Evolutionary conservation across 768 basidiomycete species (phyloP), one percentile per base, ranked within the genome.

Genomic region (Tricholomella constricta): DNA sequence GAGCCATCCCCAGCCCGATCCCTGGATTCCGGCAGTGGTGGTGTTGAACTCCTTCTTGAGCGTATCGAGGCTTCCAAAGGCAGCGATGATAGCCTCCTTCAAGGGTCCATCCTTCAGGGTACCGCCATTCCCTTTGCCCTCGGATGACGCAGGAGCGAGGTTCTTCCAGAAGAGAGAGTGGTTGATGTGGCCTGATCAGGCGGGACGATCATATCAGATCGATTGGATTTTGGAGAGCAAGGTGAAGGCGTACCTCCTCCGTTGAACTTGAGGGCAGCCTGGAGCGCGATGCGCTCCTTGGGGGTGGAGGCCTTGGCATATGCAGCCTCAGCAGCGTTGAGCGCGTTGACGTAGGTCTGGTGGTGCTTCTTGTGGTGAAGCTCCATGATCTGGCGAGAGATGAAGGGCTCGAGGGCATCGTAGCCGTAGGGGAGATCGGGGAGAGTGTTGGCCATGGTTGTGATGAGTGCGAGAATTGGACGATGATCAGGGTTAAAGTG

Each of bases 111-210:
- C 76, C 32, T 71, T 72, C 63, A 89, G 75, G 6, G 65, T 66
- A 44, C 87, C 88, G 14, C 89, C 89, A 32, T 60, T 65, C 22
- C 86, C 86, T 65, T 82, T 83, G 59, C 74, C 68, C 60, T 77
- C 75, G 14, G 65, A 60, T 4, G 74, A 68, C 23, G 82, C 63
- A 1, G 90, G 90, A 2, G 92, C 86, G 50, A 97, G 79, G 78
- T 94, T 95, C 76, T 83, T 88, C 95, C 95, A 97, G 82, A 98
- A 98, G 54, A 95, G 84, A 47, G 93, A 89, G 77, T 94, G 92
- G 75, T 94, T 94, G 79, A 94, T 90, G 74, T 91, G 94, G 9
- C 89, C 87, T 88, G 69, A 64, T 65, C 52, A 50, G 34, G 54
- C 46, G 19, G 48, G 63, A 65, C 60, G 55, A 62, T 25, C 58